Percentiles rank a stretch among this genome's conserved stretches.
These are phyloP conservation scores for Wickerhamomyces alni DNA, from an alignment of 805 yeast genomes.

Conservation along the genomic window DNA sequence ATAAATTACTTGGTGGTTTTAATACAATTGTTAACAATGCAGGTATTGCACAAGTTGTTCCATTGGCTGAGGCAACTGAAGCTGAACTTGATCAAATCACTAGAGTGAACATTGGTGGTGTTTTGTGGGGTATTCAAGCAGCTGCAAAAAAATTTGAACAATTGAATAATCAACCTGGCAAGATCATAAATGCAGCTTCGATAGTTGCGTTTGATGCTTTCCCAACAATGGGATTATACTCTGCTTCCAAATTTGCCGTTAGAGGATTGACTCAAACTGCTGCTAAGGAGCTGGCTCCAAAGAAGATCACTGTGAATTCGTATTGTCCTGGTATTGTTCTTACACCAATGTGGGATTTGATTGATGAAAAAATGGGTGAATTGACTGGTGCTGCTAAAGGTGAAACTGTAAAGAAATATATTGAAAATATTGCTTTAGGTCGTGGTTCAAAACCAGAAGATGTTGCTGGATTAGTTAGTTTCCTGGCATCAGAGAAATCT, in stretches of 20 bases:
- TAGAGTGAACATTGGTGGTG: conserved; percentile 27
- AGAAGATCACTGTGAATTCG: conserved; percentile 32
- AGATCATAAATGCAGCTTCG: conserved; percentile 33
- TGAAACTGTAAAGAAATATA: conserved; percentile 20
- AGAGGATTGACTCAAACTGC: conserved; percentile 30
- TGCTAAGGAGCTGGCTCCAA: conserved; percentile 31
- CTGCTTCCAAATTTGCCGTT: conserved; percentile 33
- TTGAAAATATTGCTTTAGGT: conserved; percentile 27
- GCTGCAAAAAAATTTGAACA: conserved; percentile 25
- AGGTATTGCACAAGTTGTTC: conserved; percentile 26
- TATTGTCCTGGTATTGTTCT: conserved; percentile 36
- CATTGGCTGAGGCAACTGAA: conserved; percentile 23
- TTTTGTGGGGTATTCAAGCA: conserved; percentile 29
- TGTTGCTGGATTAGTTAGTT: conserved; percentile 29
- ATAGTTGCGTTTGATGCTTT: conserved; percentile 29
- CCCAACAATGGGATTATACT: conserved; percentile 27
- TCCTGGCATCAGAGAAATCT: conserved; percentile 30
- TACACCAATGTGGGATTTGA: conserved; percentile 32
- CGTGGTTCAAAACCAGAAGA: conserved; percentile 31
- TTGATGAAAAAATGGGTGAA: conserved; percentile 22
- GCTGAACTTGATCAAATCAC: conserved; percentile 22
- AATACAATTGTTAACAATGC: conserved; percentile 34
- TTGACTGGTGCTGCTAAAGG: conserved; percentile 24
- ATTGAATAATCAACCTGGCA: conserved; percentile 25
- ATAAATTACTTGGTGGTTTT: conserved; percentile 26